phyloP scores from a whole-genome alignment of 2,329 filamentous ascomycete genomes.

The Paecilomyces sp. region DNA sequence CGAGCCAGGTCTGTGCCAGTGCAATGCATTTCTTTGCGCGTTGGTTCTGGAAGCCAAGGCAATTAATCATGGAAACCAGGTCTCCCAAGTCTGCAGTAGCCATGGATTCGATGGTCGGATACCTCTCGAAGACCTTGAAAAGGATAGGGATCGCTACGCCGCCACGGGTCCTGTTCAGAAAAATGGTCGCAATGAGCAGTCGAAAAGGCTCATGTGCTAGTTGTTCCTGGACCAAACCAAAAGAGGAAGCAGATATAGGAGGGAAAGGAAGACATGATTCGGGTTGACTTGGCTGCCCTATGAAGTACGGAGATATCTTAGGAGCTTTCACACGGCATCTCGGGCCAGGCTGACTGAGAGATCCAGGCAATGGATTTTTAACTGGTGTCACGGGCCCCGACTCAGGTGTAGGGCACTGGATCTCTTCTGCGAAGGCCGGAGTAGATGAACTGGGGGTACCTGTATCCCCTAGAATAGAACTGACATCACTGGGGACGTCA shows the following conservation, averaged over 20 bases:
- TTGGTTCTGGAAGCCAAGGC: slow-evolving; percentile 63
- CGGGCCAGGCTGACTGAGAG: slow-evolving; percentile 5
- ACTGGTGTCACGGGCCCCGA: slow-evolving; percentile 6
- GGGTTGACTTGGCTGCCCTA: slow-evolving; percentile 19
- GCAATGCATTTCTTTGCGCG: slow-evolving; percentile 62
- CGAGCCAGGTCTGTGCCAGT: slow-evolving; percentile 63
- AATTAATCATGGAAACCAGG: slow-evolving; percentile 57
- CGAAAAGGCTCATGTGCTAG: slow-evolving; percentile 69
- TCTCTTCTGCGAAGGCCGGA: neutral
- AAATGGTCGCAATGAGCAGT: slow-evolving; percentile 73
- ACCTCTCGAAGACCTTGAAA: slow-evolving; percentile 58
- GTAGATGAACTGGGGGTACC: slow-evolving; percentile 8
- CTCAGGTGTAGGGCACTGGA: neutral
- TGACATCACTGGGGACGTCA: slow-evolving; percentile 26
- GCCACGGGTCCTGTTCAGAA: slow-evolving; percentile 75
- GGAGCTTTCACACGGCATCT: slow-evolving; percentile 12
- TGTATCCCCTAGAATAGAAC: slow-evolving; percentile 5
- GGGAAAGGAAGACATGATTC: slow-evolving; percentile 55
- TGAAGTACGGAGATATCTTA: slow-evolving; percentile 39
- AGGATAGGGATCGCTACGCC: slow-evolving; percentile 69
- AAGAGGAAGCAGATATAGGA: slow-evolving; percentile 53
- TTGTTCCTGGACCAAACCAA: slow-evolving; percentile 79
- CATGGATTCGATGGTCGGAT: slow-evolving; percentile 59
- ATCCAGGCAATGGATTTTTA: slow-evolving; percentile 3
- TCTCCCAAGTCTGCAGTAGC: slow-evolving; percentile 50